Conservation (phyloP, 2,329 filamentous ascomycete genomes). For the Chrysoporthe deuterocubensis region DNA sequence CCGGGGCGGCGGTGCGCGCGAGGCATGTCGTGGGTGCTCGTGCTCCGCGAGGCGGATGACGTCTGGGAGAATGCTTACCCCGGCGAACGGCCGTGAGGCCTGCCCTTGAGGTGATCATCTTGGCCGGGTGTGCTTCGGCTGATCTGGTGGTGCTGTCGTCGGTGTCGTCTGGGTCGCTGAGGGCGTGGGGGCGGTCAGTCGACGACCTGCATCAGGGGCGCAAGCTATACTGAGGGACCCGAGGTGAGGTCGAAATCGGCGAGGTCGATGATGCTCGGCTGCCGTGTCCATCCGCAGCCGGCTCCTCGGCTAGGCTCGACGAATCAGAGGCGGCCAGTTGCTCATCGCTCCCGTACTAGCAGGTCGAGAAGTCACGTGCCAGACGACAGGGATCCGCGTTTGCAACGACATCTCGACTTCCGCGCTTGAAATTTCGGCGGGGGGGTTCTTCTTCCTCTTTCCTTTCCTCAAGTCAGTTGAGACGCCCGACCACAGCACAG, state of each 20-base stretch:
- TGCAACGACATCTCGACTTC: slow-evolving; percentile 23
- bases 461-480: slow-evolving; percentile 55
- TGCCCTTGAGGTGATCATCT: slow-evolving; percentile 62
- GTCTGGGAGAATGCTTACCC: slow-evolving; percentile 47
- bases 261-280: slow-evolving; percentile 25
- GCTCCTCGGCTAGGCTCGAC: slow-evolving; percentile 49
- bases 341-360: slow-evolving; percentile 28
- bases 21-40: slow-evolving; percentile 13
- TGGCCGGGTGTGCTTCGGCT: slow-evolving; percentile 31
- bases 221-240: background rate
- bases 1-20: background rate
- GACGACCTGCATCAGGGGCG: slow-evolving; percentile 22
- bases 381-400: slow-evolving; percentile 29
- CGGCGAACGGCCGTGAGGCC: slow-evolving; percentile 63
- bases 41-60: slow-evolving; percentile 5
- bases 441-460: slow-evolving; percentile 14
- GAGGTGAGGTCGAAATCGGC: slow-evolving; percentile 16
- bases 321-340: slow-evolving; percentile 41
- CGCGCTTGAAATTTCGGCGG: slow-evolving; percentile 12
- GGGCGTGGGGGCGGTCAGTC: slow-evolving; percentile 19
- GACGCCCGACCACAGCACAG: slow-evolving; percentile 46
- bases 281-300: slow-evolving; percentile 35
- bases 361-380: slow-evolving; percentile 30
- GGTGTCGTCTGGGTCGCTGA: background rate
- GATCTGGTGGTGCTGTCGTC: slow-evolving; percentile 23